These are phyloP conservation scores for Aureobasidium sp. DNA, from an alignment of 2,329 filamentous ascomycete species.

Conservation along the genomic window DNA sequence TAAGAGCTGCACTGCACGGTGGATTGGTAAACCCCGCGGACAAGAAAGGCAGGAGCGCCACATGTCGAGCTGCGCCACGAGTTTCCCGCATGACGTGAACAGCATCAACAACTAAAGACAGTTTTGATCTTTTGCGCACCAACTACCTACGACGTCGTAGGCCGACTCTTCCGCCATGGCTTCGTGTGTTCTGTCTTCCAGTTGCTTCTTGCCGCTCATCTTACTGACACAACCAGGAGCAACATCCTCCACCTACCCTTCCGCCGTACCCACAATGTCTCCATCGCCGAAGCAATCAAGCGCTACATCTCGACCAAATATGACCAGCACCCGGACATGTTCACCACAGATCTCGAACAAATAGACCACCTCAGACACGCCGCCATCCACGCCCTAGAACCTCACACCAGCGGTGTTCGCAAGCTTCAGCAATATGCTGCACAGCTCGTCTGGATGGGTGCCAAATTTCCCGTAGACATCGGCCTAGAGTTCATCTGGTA, in stretches of 20 bases:
- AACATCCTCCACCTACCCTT: conserved; percentile 78
- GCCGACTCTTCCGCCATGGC: neutral
- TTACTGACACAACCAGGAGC: conserved; percentile 16
- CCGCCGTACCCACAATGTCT: conserved; percentile 71
- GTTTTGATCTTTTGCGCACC: neutral
- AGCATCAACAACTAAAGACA: neutral
- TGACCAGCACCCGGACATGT: conserved; percentile 98
- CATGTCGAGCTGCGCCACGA: neutral
- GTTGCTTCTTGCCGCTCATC: neutral
- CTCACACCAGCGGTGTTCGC: conserved; percentile 75
- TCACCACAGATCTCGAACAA: conserved; percentile 75
- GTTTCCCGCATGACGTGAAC: neutral
- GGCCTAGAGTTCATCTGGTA: conserved; percentile 97
- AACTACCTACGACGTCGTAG: neutral
- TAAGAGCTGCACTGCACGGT: neutral
- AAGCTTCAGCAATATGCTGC: conserved; percentile 88
- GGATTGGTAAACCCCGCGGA: neutral
- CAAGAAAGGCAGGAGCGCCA: neutral
- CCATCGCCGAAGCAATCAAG: conserved; percentile 73
- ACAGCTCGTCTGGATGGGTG: conserved; percentile 85
- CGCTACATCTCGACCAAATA: conserved; percentile 97
- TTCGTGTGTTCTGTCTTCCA: neutral
- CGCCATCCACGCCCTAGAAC: conserved; percentile 81
- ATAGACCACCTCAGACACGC: conserved; percentile 77
- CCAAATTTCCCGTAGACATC: conserved; percentile 94